phyloP scores from a whole-genome alignment of 2,329 filamentous ascomycete genomes.

The Colletotrichum ledebouriae region DNA sequence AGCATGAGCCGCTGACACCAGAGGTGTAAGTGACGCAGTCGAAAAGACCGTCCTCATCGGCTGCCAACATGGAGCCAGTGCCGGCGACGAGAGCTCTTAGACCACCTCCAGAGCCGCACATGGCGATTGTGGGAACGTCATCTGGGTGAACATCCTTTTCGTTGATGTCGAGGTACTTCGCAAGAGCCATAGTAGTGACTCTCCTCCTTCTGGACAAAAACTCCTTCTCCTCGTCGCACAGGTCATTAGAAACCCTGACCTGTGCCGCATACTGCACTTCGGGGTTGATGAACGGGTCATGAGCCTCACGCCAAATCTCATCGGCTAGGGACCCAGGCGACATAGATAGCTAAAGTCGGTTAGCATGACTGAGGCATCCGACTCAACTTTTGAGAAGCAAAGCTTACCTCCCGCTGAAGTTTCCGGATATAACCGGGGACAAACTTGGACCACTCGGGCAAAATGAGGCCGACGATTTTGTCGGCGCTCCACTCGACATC shows the following conservation, averaged over 20 bases:
- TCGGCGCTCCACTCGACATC: conserved; percentile 71
- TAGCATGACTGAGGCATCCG: neutral
- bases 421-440: conserved; percentile 85
- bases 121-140: conserved; percentile 92
- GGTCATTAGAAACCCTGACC: conserved; percentile 83
- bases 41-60: conserved; percentile 88
- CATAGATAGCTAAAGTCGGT: conserved; percentile 72
- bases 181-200: conserved; percentile 79
- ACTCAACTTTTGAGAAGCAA: neutral
- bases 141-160: conserved; percentile 90
- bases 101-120: conserved; percentile 95
- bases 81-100: conserved; percentile 91
- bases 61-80: conserved; percentile 86
- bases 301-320: conserved; percentile 93
- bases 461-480: conserved; percentile 76
- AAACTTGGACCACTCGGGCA: conserved; percentile 85
- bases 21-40: conserved; percentile 96
- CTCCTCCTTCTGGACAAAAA: conserved; percentile 79
- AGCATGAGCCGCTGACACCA: conserved; percentile 95
- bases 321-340: conserved; percentile 89
- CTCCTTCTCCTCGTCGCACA: conserved; percentile 86
- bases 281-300: conserved; percentile 85
- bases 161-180: conserved; percentile 82
- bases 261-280: conserved; percentile 86
- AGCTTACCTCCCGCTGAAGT: conserved; percentile 77